A percentile compares a stretch with the other conserved stretches of the same genome.
Conservation (phyloP, 2,329 filamentous ascomycete species). For the Exophiala sp. region DNA sequence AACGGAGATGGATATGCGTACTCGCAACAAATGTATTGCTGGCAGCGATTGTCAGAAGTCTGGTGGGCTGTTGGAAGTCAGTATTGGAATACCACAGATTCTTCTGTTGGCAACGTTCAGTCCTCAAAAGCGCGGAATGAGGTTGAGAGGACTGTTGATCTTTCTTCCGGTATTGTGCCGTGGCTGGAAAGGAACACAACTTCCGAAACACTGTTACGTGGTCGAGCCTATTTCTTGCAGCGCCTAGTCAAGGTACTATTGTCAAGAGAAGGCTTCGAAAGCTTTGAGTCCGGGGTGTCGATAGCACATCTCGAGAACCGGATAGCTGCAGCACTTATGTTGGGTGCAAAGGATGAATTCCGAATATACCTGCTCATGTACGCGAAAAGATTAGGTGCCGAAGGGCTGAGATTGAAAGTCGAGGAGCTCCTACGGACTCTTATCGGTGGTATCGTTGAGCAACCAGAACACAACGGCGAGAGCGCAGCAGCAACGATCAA, state of each 20-base stretch:
- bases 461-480: conserved; percentile 49
- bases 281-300: conserved; percentile 84
- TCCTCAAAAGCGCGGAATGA: conserved; percentile 60
- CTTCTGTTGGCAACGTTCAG: conserved; percentile 73
- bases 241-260: conserved; percentile 85
- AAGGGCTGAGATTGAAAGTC: conserved; percentile 81
- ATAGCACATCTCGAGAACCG: conserved; percentile 95
- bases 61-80: conserved; percentile 99
- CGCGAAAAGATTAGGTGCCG: conserved; percentile 87
- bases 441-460: conserved; percentile 64
- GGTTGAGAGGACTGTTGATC: conserved; percentile 52
- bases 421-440: conserved; percentile 85
- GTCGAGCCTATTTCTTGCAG: conserved; percentile 85
- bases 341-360: conserved; percentile 89
- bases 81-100: conserved; percentile 98
- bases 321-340: conserved; percentile 78
- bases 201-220: conserved; percentile 84
- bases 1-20: conserved; percentile 96
- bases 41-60: conserved; percentile 92
- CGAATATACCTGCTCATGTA: conserved; percentile 97
- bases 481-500: conserved; percentile 44
- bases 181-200: conserved; percentile 93
- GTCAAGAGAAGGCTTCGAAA: conserved; percentile 85
- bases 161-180: conserved; percentile 90
- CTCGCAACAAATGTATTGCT: conserved; percentile 76